A percentile compares a stretch with the other conserved stretches of the same genome.
phyloP scores from a whole-genome alignment of 148 eudicot species.

The Tetragonia tetragonoides region DNA sequence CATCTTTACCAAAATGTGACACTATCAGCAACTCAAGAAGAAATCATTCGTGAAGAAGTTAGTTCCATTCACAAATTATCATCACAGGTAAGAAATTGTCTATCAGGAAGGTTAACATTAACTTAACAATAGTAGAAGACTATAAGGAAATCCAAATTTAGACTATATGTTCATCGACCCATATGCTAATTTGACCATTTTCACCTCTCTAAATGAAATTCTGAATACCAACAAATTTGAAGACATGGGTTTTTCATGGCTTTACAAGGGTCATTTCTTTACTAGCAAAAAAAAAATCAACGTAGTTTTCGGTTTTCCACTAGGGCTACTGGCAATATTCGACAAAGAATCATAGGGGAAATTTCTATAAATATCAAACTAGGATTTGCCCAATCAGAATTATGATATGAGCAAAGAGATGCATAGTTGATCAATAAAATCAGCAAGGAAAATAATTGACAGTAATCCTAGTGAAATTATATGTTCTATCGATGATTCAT shows the following conservation, averaged over 20 bases:
- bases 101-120: not conserved
- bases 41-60: not conserved
- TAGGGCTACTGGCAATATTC: not conserved
- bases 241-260: not conserved
- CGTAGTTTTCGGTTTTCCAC: not conserved
- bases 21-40: constrained; percentile 3
- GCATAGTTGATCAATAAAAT: not conserved
- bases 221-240: not conserved
- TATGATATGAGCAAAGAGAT: not conserved
- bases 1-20: constrained; percentile 21
- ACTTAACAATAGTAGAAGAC: not conserved
- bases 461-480: not conserved
- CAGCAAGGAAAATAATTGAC: not conserved
- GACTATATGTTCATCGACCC: not conserved
- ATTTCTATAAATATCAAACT: not conserved
- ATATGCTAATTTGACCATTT: not conserved
- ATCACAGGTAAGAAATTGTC: not conserved
- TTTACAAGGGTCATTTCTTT: not conserved
- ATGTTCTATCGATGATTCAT: not conserved
- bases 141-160: not conserved
- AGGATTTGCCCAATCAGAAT: not conserved
- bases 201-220: not conserved
- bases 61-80: not conserved
- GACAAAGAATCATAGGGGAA: not conserved
- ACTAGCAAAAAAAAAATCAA: not conserved